Base-by-base conservation (phyloP, 768 basidiomycete genomes). In the Infundibulicybe gibba region DNA sequence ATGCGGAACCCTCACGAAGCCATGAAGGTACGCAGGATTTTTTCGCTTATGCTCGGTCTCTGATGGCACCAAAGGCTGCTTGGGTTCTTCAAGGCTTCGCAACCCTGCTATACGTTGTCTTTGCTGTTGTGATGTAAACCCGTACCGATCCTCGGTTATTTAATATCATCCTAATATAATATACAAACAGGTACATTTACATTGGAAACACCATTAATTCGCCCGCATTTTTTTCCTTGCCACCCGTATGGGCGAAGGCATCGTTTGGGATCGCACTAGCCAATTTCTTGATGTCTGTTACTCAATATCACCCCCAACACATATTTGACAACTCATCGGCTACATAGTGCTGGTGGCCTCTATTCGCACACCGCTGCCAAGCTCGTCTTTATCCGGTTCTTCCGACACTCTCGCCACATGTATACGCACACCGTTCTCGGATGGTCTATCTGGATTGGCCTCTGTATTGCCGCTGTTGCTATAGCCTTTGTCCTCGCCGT, bases 331-430 rank as follows among this genome's bases (percentile, higher is more conserved):
- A 32, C 17, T 40, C 49, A n/a, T 38, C 6, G 13, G 2, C 13
- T 34, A n/a, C n/a, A n/a, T 48, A 76, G 75, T 33, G 66, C 74
- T 8, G 73, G 68, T 5, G 69, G 67, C 6, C 54, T 80, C 9
- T 80, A 75, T 52, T 57, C 68, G 12, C 79, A 79, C 56, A 74
- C 76, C 0, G 75, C 74, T 5, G 76, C 77, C 15, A 80, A 80
- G 52, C 70, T 80, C 15, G 52, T 79, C 25, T 78, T 80, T 55
- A 61, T 80, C 49, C 69, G 79, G 10, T 56, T 72, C 50, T 79
- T 80, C 61, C 71, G 77, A 11, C 64, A 69, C 50, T 66, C 72
- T 8, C 59, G 60, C 8, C 79, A 80, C 53, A 53, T 80, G 53
- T 70, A 80, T 55, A 66, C 65, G 14, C 79, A 80, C 53, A 80